Evolutionary conservation across 176 grass and related monocot species (phyloP).

Genomic region (Carex scoparia): DNA sequence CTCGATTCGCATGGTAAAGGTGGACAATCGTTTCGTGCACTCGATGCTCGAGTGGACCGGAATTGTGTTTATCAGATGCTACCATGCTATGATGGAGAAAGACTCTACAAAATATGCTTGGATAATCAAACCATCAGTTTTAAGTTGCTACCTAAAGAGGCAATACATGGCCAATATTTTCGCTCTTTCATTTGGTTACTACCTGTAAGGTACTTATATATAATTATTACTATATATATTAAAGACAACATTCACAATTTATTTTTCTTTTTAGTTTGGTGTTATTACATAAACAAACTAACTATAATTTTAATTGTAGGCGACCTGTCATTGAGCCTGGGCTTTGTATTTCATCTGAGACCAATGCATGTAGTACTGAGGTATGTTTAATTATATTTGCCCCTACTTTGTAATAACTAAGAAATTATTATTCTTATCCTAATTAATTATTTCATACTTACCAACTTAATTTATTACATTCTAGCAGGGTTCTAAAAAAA

Average conservation of each 20-base stretch:
- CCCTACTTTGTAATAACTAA: neutral
- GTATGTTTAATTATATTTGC: neutral
- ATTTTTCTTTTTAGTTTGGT: too few relatives aligned
- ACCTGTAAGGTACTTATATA: neutral
- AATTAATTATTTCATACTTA: neutral
- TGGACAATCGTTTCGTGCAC: neutral
- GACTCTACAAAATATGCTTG: conserved; percentile 7
- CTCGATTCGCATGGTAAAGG: neutral
- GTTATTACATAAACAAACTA: neutral
- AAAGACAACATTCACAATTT: too few relatives aligned
- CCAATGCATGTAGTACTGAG: neutral
- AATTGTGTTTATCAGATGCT: neutral
- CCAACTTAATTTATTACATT: neutral
- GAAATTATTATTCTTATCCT: neutral
- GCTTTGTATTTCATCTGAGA: neutral
- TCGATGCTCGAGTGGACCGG: neutral
- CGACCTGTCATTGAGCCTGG: neutral
- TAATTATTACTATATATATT: too few relatives aligned
- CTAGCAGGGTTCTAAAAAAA: neutral
- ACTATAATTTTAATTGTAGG: neutral
- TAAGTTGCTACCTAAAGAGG: neutral
- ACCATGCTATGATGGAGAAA: neutral
- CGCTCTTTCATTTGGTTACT: neutral
- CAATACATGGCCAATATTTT: too few relatives aligned
- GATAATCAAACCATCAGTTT: neutral